A percentile compares a stretch with the other conserved stretches of the same genome.
Conservation (phyloP, 495 filamentous ascomycete genomes). For the Coniosporium apollinis region DNA sequence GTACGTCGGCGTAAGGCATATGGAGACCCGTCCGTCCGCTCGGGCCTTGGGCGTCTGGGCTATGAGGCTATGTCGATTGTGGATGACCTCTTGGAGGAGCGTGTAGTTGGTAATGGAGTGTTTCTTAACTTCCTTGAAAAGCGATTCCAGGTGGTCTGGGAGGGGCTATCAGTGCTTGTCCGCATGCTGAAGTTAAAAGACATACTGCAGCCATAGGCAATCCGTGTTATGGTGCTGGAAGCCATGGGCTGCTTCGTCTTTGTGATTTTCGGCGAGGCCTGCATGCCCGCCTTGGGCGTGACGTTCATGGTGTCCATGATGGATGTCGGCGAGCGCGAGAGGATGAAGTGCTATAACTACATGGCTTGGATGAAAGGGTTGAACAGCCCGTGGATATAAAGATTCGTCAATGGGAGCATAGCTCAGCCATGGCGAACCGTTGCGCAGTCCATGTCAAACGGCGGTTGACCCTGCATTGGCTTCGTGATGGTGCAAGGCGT, state of each 20-base stretch:
- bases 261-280: conserved; percentile 21
- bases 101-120: conserved; percentile 16
- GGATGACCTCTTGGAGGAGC: conserved; percentile 14
- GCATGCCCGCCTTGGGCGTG: conserved; percentile 13
- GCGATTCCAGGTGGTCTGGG: conserved; percentile 20
- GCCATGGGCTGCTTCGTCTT: conserved; percentile 17
- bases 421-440: too few species aligned
- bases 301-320: conserved; percentile 18
- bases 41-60: conserved; percentile 15
- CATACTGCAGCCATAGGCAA: conserved; percentile 17
- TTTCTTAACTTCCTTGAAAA: conserved; percentile 16
- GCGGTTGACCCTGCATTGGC: too few species aligned
- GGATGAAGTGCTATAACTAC: too few species aligned
- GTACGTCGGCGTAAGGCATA: conserved; percentile 40
- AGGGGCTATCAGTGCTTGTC: conserved; percentile 3
- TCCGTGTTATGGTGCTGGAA: conserved; percentile 8
- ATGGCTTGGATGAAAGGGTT: too few species aligned
- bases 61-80: conserved; percentile 12
- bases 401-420: too few species aligned
- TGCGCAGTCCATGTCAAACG: too few species aligned
- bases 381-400: too few species aligned
- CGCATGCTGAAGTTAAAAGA: background rate
- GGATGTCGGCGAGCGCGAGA: background rate
- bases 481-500: too few species aligned
- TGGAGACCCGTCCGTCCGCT: conserved; percentile 1